These are phyloP conservation scores for Nicotiana benthamiana DNA, from an alignment of 257 asterid genomes.

Conservation along the genomic window DNA sequence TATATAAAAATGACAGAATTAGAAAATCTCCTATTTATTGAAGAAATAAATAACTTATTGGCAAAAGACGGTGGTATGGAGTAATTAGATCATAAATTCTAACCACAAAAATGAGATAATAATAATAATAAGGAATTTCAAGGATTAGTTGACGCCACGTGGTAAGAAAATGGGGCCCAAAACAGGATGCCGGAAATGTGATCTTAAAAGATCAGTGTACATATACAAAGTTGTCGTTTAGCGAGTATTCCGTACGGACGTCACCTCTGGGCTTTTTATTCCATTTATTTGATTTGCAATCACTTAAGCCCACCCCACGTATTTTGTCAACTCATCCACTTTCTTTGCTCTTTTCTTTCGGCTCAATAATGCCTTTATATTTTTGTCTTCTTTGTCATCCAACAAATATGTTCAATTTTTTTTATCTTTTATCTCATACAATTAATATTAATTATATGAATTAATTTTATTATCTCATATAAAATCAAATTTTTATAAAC, in stretches of 20 bases:
- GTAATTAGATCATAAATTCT: too few relatives aligned
- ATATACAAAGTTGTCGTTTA: constrained; percentile 19
- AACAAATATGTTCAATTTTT: too few relatives aligned
- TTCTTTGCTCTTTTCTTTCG: background rate
- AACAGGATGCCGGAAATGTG: background rate
- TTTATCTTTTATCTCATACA: too few relatives aligned
- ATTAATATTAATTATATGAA: too few relatives aligned
- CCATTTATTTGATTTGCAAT: background rate
- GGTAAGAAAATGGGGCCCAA: background rate
- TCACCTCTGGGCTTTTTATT: background rate
- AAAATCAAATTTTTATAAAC: too few relatives aligned
- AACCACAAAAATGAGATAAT: background rate
- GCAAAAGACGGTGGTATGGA: background rate
- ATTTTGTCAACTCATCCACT: background rate
- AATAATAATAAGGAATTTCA: background rate
- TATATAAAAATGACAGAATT: background rate
- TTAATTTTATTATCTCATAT: too few relatives aligned
- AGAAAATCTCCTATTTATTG: background rate
- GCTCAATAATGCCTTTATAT: background rate
- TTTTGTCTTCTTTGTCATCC: too few relatives aligned
- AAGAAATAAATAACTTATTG: background rate
- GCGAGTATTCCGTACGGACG: constrained; percentile 41
- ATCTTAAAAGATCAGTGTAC: constrained; percentile 4
- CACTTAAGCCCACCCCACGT: background rate
- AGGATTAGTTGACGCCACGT: constrained; percentile 3